A percentile compares a stretch with the other conserved stretches of the same genome.
Evolutionary conservation across 176 grass and related monocot genomes (phyloP).

Genomic region (Poa pratensis): DNA sequence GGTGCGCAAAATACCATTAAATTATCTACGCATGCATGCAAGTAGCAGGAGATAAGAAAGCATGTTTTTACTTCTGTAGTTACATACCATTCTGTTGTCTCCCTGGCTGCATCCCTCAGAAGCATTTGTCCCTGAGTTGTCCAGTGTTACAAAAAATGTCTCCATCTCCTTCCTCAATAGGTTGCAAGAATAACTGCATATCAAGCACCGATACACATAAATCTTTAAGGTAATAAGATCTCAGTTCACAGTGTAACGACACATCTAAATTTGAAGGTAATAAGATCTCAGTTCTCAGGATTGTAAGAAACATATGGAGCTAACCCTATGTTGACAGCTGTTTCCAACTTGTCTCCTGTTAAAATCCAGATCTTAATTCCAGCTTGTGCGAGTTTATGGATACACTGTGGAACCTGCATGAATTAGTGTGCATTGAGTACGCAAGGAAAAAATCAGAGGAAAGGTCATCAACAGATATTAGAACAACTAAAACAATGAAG

Average conservation of each 20-base stretch:
- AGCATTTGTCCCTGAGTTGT: slow-evolving; percentile 48
- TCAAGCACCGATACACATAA: slow-evolving; percentile 44
- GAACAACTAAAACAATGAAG: slow-evolving; percentile 18
- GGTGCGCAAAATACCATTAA: neutral
- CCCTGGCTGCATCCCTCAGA: slow-evolving; percentile 13
- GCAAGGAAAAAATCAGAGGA: slow-evolving; percentile 17
- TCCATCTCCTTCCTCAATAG: slow-evolving; percentile 90
- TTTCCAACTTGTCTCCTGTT: slow-evolving; percentile 97
- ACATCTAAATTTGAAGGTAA: slow-evolving; percentile 29
- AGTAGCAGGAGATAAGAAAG: slow-evolving; percentile 15
- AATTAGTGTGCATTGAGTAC: slow-evolving; percentile 24
- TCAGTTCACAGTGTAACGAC: slow-evolving; percentile 15
- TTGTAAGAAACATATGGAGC: slow-evolving; percentile 22
- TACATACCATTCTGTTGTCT: slow-evolving; percentile 43
- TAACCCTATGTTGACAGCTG: slow-evolving; percentile 97
- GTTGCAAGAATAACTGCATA: slow-evolving; percentile 80
- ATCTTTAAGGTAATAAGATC: slow-evolving; percentile 22
- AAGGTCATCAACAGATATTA: neutral
- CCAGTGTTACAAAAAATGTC: slow-evolving; percentile 77
- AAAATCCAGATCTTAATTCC: slow-evolving; percentile 97
- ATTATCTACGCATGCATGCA: slow-evolving; percentile 18
- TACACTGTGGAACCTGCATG: slow-evolving; percentile 89
- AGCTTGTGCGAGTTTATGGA: slow-evolving; percentile 95
- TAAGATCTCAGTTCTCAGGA: slow-evolving; percentile 33
- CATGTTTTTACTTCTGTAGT: neutral